Base-by-base conservation (phyloP, 148 eudicot genomes). In the Rhododendron ferrugineum region DNA sequence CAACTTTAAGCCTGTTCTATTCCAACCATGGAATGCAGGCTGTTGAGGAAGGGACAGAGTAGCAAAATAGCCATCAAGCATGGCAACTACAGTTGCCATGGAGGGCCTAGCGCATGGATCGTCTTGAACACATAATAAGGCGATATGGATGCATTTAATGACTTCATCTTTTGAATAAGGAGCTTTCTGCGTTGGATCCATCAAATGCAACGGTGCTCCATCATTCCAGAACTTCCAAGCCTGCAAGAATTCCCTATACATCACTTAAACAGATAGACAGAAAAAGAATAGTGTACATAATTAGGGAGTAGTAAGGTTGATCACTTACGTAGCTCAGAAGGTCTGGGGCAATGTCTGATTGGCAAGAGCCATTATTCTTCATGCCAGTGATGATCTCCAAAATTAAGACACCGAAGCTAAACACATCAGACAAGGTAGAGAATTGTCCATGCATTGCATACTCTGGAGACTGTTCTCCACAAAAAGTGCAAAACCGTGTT, bases 151-250 rank as follows among this genome's bases (percentile, higher is more conserved):
- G 54, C 54, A 50, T 50, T 50, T 50, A 11, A 50, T 50, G 54
- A 50, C 54, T 3, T 50, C 54, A 50, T 50, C 54, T 16, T 40
- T 26, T 56, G 84, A 80, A 36, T 40, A 46, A 47, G 58, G 60
- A 1, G 8, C 58, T 62, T 40, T 37, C 52, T 87, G 58, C 1
- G 76, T 79, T 40, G 77, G 81, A 78, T 91, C 92, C 44, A 91
- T 40, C 5, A 91, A 3, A 14, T 77, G 30, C 37, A 70, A 26
- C 0, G 23, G 87, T 28, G 88, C 77, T n/a, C 87, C 83, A 13
- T 89, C 82, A 23, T 56, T 84, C 92, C 92, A 91, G 11, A 77
- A 70, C 23, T 86, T 86, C 92, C 92, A 91, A 14, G 87, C 90
- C 92, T 91, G 74, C 13, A 78, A 16, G 36, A 28, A 32, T 44